A percentile compares a stretch with the other conserved stretches of the same genome.
Evolutionary conservation across 2,329 filamentous ascomycete species (phyloP).

Genomic region (Aureobasidium melanogenum): DNA sequence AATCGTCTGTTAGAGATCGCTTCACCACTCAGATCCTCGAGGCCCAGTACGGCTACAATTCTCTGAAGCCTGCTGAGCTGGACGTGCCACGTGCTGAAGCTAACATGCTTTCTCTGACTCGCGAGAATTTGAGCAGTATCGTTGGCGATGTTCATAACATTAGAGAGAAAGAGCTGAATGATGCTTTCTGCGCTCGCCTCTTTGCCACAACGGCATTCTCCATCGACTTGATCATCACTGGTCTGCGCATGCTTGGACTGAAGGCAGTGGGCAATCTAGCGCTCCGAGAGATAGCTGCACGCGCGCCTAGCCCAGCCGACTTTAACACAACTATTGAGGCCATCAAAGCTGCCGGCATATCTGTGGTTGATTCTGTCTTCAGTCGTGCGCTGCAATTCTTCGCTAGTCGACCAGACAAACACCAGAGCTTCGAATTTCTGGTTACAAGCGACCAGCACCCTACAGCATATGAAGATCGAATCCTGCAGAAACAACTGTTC

Average conservation of each 20-base stretch:
- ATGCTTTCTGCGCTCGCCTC: slow-evolving; percentile 66
- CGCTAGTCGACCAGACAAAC: slow-evolving; percentile 31
- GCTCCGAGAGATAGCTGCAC: slow-evolving; percentile 65
- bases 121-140: slow-evolving; percentile 27
- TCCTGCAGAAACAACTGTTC: slow-evolving; percentile 47
- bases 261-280: slow-evolving; percentile 65
- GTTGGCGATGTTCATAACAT: slow-evolving; percentile 34
- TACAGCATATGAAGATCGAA: slow-evolving; percentile 49
- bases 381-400: slow-evolving; percentile 57
- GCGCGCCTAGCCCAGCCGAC: slow-evolving; percentile 48
- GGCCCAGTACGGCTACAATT: not conserved
- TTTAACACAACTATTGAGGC: slow-evolving; percentile 52
- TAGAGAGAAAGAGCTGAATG: slow-evolving; percentile 45
- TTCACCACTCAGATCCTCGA: not conserved
- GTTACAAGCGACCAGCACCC: slow-evolving; percentile 56
- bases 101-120: slow-evolving; percentile 12
- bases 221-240: slow-evolving; percentile 61
- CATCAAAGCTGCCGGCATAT: slow-evolving; percentile 54
- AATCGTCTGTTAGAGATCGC: not conserved
- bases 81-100: not conserved
- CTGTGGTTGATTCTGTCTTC: slow-evolving; percentile 55
- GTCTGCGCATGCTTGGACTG: slow-evolving; percentile 62
- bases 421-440: slow-evolving; percentile 43
- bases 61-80: not conserved
- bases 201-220: slow-evolving; percentile 71